Conservation (phyloP, 768 basidiomycete species). For the Tephrocybe sp. region DNA sequence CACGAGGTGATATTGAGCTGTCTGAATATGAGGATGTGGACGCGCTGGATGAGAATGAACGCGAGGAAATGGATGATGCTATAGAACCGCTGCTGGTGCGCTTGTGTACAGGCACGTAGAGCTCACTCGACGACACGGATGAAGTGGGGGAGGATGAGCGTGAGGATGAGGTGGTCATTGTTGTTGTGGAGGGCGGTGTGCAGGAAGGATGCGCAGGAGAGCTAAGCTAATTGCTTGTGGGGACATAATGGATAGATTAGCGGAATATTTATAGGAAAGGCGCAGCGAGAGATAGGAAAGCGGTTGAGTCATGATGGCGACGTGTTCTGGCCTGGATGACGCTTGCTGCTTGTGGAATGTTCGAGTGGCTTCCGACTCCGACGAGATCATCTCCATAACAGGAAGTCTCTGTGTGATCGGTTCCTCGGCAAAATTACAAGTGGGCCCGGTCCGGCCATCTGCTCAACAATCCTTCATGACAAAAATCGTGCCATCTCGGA, state of each 20-base stretch:
- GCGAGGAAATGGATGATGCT: slow-evolving; percentile 16
- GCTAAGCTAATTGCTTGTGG: neutral
- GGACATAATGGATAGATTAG: neutral
- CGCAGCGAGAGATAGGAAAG: neutral
- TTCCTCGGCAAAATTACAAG: neutral
- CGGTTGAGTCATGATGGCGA: slow-evolving; percentile 7
- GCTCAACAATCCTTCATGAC: slow-evolving; percentile 8
- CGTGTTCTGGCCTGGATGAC: slow-evolving; percentile 1
- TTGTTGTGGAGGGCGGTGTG: neutral
- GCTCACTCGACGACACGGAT: slow-evolving; percentile 15
- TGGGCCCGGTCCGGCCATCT: slow-evolving; percentile 1
- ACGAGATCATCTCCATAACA: slow-evolving; percentile 1
- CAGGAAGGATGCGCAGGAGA: neutral
- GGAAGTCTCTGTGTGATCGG: slow-evolving; percentile 6
- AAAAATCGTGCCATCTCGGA: neutral
- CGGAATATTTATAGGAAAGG: slow-evolving; percentile 12
- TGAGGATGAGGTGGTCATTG: slow-evolving; percentile 26
- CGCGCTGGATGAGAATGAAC: slow-evolving; percentile 12
- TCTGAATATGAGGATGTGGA: slow-evolving; percentile 20
- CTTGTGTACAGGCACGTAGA: slow-evolving; percentile 44
- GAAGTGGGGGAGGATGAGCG: slow-evolving; percentile 20
- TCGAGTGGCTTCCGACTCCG: slow-evolving; percentile 15
- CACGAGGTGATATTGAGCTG: slow-evolving; percentile 14
- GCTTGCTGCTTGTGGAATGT: slow-evolving; percentile 11
- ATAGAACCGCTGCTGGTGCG: slow-evolving; percentile 24